These are phyloP conservation scores for Singerocomus inundabilis DNA, from an alignment of 1,284 basidiomycete species.

Conservation along the genomic window DNA sequence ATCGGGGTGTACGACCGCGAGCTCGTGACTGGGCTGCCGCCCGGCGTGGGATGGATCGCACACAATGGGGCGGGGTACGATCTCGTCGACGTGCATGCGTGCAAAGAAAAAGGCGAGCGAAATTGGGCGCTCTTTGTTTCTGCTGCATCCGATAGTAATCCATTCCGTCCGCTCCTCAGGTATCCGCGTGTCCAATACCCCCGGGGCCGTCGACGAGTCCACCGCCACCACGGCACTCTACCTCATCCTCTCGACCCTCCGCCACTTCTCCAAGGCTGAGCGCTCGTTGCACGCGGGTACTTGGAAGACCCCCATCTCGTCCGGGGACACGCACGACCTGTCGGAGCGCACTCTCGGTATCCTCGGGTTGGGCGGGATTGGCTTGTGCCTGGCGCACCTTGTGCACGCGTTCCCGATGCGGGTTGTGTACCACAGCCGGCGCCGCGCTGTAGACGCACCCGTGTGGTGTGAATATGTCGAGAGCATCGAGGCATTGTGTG, in stretches of 20 bases:
- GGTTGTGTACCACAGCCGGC: conserved; percentile 79
- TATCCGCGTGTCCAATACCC: conserved; percentile 89
- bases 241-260: conserved; percentile 77
- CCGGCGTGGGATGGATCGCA: conserved; percentile 75
- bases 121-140: too few species aligned
- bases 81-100: conserved; percentile 73
- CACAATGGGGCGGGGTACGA: conserved; percentile 91
- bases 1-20: conserved; percentile 83
- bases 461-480: conserved; percentile 76
- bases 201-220: conserved; percentile 86
- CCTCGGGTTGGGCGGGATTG: conserved; percentile 89
- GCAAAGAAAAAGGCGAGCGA: conserved; percentile 61
- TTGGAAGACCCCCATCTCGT: conserved; percentile 55
- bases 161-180: conserved; percentile 42
- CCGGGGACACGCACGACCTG: too few species aligned
- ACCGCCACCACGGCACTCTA: conserved; percentile 89
- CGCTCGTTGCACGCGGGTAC: conserved; percentile 55
- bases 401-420: conserved; percentile 82
- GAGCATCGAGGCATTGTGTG: conserved; percentile 71
- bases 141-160: too few species aligned
- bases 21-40: conserved; percentile 63
- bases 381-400: conserved; percentile 64
- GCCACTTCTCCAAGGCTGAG: conserved; percentile 76
- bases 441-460: conserved; percentile 50
- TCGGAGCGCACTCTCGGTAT: conserved; percentile 80